These are phyloP conservation scores for Macrolepiota fuliginosa DNA, from an alignment of 768 basidiomycete species.

Conservation along the genomic window DNA sequence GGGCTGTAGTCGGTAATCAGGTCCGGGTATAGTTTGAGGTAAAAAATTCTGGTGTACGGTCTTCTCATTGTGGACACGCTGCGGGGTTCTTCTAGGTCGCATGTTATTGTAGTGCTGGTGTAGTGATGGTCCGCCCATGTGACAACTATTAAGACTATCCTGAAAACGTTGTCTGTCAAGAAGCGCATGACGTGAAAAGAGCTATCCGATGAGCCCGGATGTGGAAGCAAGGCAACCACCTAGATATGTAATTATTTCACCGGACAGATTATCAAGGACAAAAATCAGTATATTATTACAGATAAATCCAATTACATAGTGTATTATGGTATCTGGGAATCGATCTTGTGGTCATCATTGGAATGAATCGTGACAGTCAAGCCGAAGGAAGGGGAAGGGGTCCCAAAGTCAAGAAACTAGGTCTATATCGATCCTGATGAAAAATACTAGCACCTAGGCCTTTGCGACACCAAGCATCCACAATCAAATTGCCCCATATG, in stretches of 20 bases:
- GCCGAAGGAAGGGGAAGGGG: slow-evolving; percentile 12
- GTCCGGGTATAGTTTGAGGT: too few relatives aligned
- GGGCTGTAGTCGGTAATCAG: too few relatives aligned
- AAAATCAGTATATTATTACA: neutral
- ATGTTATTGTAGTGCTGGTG: too few relatives aligned
- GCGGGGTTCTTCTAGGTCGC: too few relatives aligned
- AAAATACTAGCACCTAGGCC: slow-evolving; percentile 41
- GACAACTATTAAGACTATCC: neutral
- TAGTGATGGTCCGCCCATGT: too few relatives aligned
- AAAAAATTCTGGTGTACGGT: too few relatives aligned
- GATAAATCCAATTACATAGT: neutral
- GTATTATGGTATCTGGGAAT: neutral
- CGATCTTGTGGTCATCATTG: neutral
- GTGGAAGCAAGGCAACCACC: neutral
- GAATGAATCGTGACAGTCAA: neutral
- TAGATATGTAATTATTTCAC: neutral
- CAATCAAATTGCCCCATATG: slow-evolving; percentile 43
- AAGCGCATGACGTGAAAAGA: neutral
- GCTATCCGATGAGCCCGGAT: neutral
- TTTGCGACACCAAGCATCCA: slow-evolving; percentile 48
- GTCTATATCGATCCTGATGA: slow-evolving; percentile 31
- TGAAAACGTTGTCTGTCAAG: neutral
- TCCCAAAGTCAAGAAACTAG: slow-evolving; percentile 27
- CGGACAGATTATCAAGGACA: neutral
- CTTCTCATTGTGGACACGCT: too few relatives aligned